Evolutionary conservation across 169 alveolate species (phyloP), one percentile per base, ranked within the genome.

Genomic region (Pseudocohnilembus persalinus): DNA sequence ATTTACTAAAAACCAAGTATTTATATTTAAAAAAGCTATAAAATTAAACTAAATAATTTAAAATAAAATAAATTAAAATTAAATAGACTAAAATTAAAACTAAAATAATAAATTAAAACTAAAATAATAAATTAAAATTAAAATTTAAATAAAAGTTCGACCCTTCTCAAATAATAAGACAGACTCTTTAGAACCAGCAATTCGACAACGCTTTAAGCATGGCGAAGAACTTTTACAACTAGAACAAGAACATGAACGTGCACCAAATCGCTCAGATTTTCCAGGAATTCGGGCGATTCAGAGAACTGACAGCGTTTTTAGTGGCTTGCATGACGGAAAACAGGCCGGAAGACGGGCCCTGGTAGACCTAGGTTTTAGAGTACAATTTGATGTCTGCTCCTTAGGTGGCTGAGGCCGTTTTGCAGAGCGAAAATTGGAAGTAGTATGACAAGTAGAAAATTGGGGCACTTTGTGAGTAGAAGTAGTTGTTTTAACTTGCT

Each of bases 311-410:
- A 33, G 98, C 99, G 28, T 96, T 99, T 85, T 92, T 99, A 88
- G 96, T 99, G 72, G 99, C 99, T 81, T 99, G 98, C 87, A 96
- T 99, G 84, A 98, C 97, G 92, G 97, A 96, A 65, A 98, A 98
- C 95, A 96, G 95, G 91, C 99, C 99, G 30, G 99, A 98, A 93
- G 99, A 99, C 88, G 99, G 98, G 31, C 98, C 96, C 87, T 96
- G 99, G 35, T 99, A 99, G 94, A 99, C 99, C 32, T 98, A 98
- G 89, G 97, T 99, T 75, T 94, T 99, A 79, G 99, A 98, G 89
- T 95, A 98, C 82, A 99, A 98, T 91, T 92, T 99, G 75, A 92
- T 94, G 92, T 97, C 97, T 81, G 99, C 97, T 82, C 98, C 98
- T 0, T 93, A 97, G 88, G 99, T 98, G 34, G 99, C 99, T 25